phyloP scores from a whole-genome alignment of 495 filamentous ascomycete species.

The Podospora tetraspora region DNA sequence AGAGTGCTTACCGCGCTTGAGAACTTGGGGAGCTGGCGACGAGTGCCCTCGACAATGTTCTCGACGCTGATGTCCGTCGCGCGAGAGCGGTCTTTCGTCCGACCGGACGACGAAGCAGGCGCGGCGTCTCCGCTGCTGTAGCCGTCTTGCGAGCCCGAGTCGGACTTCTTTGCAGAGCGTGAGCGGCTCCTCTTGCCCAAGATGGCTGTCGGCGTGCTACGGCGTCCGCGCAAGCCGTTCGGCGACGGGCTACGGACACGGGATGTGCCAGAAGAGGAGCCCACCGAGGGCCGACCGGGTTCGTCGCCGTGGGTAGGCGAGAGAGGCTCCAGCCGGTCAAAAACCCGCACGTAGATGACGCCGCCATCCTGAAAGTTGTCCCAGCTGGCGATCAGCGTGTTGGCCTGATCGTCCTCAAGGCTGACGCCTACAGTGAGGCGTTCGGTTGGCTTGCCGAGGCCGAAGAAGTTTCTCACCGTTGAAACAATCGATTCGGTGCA shows the following conservation, averaged over 20 bases:
- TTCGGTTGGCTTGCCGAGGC: conserved; percentile 64
- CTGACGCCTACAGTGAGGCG: conserved; percentile 65
- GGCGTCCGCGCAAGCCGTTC: conserved; percentile 61
- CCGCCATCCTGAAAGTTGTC: conserved; percentile 85
- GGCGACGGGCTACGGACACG: conserved; percentile 81
- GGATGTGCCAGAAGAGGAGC: conserved; percentile 58
- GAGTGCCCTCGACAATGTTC: conserved; percentile 94
- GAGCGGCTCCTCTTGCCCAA: conserved; percentile 59
- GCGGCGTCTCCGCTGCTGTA: conserved; percentile 80
- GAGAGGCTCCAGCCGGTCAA: conserved; percentile 58
- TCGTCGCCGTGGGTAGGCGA: conserved; percentile 24
- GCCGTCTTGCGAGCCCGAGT: conserved; percentile 52
- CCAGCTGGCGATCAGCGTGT: conserved; percentile 86
- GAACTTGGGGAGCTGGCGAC: conserved; percentile 94
- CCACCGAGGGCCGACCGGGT: conserved; percentile 35
- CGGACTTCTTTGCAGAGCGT: conserved; percentile 62
- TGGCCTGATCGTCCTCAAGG: conserved; percentile 83
- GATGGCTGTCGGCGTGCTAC: conserved; percentile 66
- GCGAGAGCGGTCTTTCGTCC: conserved; percentile 73
- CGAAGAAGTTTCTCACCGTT: conserved; percentile 97
- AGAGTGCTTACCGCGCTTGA: conserved; percentile 78
- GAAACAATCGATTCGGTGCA: conserved; percentile 92
- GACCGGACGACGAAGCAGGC: conserved; percentile 66
- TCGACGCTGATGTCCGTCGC: conserved; percentile 95
- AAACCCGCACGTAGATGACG: conserved; percentile 87